Percentiles rank a stretch among this genome's conserved stretches.
phyloP scores from a whole-genome alignment of 805 yeast genomes.

The Lipomyces spencermartinsiae region DNA sequence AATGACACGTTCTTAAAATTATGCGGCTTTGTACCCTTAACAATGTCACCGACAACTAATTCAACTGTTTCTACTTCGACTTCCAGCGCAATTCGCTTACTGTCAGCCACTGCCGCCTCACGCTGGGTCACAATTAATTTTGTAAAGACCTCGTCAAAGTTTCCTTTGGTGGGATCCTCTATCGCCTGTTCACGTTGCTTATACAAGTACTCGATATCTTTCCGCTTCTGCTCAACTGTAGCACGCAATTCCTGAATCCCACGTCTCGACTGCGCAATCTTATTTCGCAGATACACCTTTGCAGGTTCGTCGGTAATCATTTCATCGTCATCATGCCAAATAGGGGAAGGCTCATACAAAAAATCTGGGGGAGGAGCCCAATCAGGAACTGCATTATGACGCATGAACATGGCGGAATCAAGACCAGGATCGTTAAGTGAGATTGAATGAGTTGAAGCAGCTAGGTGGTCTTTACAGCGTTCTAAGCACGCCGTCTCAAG shows the following conservation, averaged over 20 bases:
- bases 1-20: slow-evolving; percentile 40
- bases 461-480: slow-evolving; percentile 53
- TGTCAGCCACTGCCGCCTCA: slow-evolving; percentile 74
- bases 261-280: slow-evolving; percentile 45
- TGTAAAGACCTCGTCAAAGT: slow-evolving; percentile 57
- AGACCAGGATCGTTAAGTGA: slow-evolving; percentile 72
- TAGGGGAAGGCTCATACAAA: slow-evolving; percentile 81
- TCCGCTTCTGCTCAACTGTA: slow-evolving; percentile 42
- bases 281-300: slow-evolving; percentile 46
- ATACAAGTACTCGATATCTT: slow-evolving; percentile 40
- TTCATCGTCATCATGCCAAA: slow-evolving; percentile 96
- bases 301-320: slow-evolving; percentile 58
- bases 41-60: slow-evolving; percentile 73
- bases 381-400: slow-evolving; percentile 69
- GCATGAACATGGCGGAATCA: slow-evolving; percentile 89
- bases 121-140: slow-evolving; percentile 61
- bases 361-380: slow-evolving; percentile 92
- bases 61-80: slow-evolving; percentile 92
- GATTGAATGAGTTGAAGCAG: slow-evolving; percentile 60
- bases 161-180: slow-evolving; percentile 58
- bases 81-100: slow-evolving; percentile 72
- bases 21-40: slow-evolving; percentile 51
- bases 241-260: slow-evolving; percentile 44
- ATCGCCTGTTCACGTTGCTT: slow-evolving; percentile 45
- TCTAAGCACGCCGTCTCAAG: slow-evolving; percentile 65